These are phyloP conservation scores for Plasmodium berghei DNA, from an alignment of 169 alveolate genomes.

Conservation along the genomic window DNA sequence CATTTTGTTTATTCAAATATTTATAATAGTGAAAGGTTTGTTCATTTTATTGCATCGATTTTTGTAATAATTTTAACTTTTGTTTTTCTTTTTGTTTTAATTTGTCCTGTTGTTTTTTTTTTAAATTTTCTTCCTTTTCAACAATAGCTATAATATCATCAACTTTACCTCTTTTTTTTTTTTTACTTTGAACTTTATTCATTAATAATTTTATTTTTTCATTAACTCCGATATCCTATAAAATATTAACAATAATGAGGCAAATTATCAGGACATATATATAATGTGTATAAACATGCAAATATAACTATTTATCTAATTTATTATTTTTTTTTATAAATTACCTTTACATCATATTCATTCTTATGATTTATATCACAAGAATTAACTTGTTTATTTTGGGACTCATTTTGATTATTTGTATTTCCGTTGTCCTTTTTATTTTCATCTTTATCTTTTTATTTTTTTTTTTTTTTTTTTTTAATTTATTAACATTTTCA, in stretches of 20 bases:
- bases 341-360: neutral
- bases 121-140: slow-evolving; percentile 51
- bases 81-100: slow-evolving; percentile 43
- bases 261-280: neutral
- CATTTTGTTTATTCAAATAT: too few species aligned
- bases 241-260: neutral
- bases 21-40: too few species aligned
- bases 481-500: slow-evolving; percentile 16
- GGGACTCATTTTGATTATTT: slow-evolving; percentile 8
- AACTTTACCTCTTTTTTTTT: slow-evolving; percentile 39
- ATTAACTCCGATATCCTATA: slow-evolving; percentile 21
- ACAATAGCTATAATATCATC: slow-evolving; percentile 63
- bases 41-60: slow-evolving; percentile 5
- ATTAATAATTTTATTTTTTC: slow-evolving; percentile 36
- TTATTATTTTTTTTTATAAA: neutral
- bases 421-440: slow-evolving; percentile 6
- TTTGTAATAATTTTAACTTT: slow-evolving; percentile 34
- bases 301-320: neutral
- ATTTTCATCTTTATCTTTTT: slow-evolving; percentile 8
- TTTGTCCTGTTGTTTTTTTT: slow-evolving; percentile 36
- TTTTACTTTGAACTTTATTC: slow-evolving; percentile 11
- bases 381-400: neutral
- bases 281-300: neutral
- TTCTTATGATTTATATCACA: neutral
- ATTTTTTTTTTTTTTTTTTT: slow-evolving; percentile 55